Base-by-base conservation (phyloP, 306 rosid genomes). In the Inga laurina region DNA sequence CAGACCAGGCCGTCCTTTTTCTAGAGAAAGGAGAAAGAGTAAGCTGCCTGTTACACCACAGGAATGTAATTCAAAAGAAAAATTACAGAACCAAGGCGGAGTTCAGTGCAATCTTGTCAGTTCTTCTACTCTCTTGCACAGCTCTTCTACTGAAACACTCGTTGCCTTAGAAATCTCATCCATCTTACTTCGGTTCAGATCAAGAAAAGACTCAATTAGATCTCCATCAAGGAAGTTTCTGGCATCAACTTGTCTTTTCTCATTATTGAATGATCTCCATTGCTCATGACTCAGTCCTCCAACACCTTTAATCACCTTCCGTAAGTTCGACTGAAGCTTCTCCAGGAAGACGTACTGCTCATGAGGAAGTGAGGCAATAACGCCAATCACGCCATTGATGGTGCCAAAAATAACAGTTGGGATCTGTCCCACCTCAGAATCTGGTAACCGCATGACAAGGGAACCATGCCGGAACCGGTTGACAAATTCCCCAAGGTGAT, bases 271-370 rank as follows among this genome's bases (percentile, higher is more conserved):
- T 52, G 98, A 97, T 81, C 98, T 92, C 99, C 99, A 94, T 37
- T 97, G 99, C 89, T 97, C 99, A 21, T 97, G 99, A 88, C 90
- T 97, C 61, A 97, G 85, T 57, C 99, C 99, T 71, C 99, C 99
- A 34, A 97, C 97, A 44, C 99, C 98, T 86, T 94, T 97, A 19
- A 97, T 97, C 87, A 97, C 97, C 84, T 91, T 97, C 83, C 98
- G 87, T 87, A 97, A 77, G 85, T 86, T 91, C n/a, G 97, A 84
- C 83, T 97, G 99, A 83, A 97, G 98, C 87, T 90, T 94, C 80
- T 97, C 98, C 62, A 97, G 77, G 86, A 97, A 97, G 41, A 90
- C 85, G 48, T 90, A 97, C 68, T 94, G 99, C 43, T 97, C 98
- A 3, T 85, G 91, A 45, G 99, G 97, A 79, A 97, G 99, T 18